These are phyloP conservation scores for Debaryomyces maramus DNA, from an alignment of 805 yeast genomes.

Conservation along the genomic window DNA sequence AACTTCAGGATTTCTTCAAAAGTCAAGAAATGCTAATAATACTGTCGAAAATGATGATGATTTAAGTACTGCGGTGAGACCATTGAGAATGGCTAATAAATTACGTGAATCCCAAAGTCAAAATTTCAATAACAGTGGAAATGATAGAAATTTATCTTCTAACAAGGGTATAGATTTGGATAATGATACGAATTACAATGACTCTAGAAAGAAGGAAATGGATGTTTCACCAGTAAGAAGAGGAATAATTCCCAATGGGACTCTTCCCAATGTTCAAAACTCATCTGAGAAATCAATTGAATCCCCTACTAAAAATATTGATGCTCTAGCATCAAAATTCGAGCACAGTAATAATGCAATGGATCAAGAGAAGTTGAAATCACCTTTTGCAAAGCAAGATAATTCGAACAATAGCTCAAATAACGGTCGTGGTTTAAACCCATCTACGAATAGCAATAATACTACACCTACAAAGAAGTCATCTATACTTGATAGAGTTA, in stretches of 20 bases:
- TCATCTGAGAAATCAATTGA: slow-evolving; percentile 6
- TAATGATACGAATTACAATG: not conserved
- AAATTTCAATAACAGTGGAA: not conserved
- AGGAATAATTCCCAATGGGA: not conserved
- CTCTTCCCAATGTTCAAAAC: slow-evolving; percentile 1
- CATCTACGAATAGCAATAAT: too few species aligned
- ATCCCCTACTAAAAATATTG: slow-evolving; percentile 17
- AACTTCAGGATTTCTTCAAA: slow-evolving; percentile 6
- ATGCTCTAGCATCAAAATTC: slow-evolving; percentile 23
- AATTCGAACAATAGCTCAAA: slow-evolving; percentile 8
- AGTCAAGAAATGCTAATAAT: not conserved
- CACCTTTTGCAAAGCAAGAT: slow-evolving; percentile 12
- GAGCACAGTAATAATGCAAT: slow-evolving; percentile 7
- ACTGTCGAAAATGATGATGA: slow-evolving; percentile 13
- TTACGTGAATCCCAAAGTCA: slow-evolving; percentile 21
- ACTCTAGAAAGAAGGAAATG: not conserved
- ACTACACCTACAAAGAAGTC: slow-evolving; percentile 20
- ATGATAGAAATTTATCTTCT: not conserved
- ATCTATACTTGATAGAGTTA: slow-evolving; percentile 36
- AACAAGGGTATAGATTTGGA: not conserved
- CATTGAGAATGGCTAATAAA: slow-evolving; percentile 66
- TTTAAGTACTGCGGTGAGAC: slow-evolving; percentile 52
- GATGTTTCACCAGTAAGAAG: not conserved
- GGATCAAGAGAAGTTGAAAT: slow-evolving; percentile 7
- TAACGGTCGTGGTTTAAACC: too few species aligned